Evolutionary conservation across 495 filamentous ascomycete genomes (phyloP).

Genomic region (Podospora comata): DNA sequence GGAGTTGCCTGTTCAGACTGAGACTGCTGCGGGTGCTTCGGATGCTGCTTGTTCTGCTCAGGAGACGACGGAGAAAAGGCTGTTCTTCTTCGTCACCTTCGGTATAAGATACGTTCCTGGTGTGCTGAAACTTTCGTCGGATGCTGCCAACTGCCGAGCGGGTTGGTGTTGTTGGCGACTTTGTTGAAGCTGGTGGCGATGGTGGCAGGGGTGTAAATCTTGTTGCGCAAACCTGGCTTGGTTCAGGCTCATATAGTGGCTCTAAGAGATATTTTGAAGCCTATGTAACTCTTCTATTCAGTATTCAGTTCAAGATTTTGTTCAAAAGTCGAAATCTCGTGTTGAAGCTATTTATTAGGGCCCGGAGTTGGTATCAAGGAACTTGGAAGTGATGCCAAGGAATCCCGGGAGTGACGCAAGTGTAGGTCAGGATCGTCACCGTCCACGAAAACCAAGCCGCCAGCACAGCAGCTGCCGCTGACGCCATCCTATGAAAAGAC

Average conservation of each 20-base stretch:
- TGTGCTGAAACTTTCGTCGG: slow-evolving; percentile 5
- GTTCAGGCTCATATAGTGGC: slow-evolving; percentile 41
- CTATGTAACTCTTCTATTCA: slow-evolving; percentile 26
- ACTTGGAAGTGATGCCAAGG: not conserved
- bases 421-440: slow-evolving; percentile 11
- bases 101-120: slow-evolving; percentile 7
- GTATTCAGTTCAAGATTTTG: not conserved
- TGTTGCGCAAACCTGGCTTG: slow-evolving; percentile 31
- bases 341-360: not conserved
- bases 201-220: slow-evolving; percentile 24
- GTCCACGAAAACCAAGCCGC: slow-evolving; percentile 6
- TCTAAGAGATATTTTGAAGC: slow-evolving; percentile 56
- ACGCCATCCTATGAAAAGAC: not conserved
- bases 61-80: slow-evolving; percentile 21
- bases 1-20: slow-evolving; percentile 11
- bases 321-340: not conserved
- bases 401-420: slow-evolving; percentile 28
- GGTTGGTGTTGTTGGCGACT: slow-evolving; percentile 24
- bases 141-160: not conserved
- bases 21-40: slow-evolving; percentile 5
- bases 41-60: slow-evolving; percentile 24
- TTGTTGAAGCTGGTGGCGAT: slow-evolving; percentile 35
- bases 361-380: not conserved
- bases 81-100: slow-evolving; percentile 20
- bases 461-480: not conserved